Base-by-base conservation (phyloP, 768 basidiomycete species). In the Macrolepiota dolichaula region DNA sequence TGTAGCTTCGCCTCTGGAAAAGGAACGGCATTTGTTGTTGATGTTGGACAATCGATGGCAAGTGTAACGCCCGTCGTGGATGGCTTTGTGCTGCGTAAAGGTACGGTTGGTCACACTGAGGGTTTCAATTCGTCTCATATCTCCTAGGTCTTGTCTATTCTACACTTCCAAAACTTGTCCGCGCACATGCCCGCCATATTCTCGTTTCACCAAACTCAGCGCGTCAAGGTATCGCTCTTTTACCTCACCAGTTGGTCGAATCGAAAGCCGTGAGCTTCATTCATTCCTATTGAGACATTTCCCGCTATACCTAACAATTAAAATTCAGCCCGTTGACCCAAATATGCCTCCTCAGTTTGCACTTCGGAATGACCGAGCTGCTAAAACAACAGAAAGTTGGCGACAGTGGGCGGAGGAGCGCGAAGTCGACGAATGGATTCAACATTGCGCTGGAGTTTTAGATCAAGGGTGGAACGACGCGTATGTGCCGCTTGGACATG, bases 1-100 rank as follows among this genome's bases (percentile, higher is more conserved):
- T n/a, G n/a, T 47, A 98, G 96, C 2, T 99, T 99, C 72, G 93
- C 96, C 15, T 91, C 96, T 55, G 97, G 97, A 29, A 96, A 94
- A 70, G 96, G 95, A 1, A 95, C 97, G n/a, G 96, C 97, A 1
- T 80, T 98, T 51, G 93, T 99, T 1, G 86, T 99, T 44, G 97
- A 99, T 67, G 84, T 98, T 51, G 97, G 97, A 4, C 89, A 94
- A 64, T 84, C 90, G 12, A 86, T 88, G 71, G 90, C 91, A 13
- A 96, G 92, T 67, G 92, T 96, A 13, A 94, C 94, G 0, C 97
- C 97, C 4, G 91, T 99, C 19, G 94, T 96, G 3, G 97, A 99
- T 66, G 97, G 97, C 3, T 99, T 98, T 68, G 97, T 98, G 46
- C 85, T 99, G 47, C 83, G 96, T 68, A 97, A 96, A 84, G 96